Conservation (phyloP, 495 filamentous ascomycete genomes). For the Daldinia childiae region DNA sequence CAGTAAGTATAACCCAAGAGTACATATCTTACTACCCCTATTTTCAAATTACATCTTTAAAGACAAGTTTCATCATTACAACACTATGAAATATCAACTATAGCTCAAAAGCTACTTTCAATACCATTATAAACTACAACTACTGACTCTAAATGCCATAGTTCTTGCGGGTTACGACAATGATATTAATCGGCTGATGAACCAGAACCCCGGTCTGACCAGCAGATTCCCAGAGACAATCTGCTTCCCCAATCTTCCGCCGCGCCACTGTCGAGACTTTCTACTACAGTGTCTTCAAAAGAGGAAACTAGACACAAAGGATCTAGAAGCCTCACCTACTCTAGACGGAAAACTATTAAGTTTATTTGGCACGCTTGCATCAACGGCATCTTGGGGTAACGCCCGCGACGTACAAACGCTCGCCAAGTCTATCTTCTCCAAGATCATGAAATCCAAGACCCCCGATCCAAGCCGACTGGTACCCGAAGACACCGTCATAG, state of each 20-base stretch:
- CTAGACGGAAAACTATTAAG: constrained; percentile 45
- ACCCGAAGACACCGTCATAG: constrained; percentile 48
- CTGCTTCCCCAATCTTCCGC: constrained; percentile 52
- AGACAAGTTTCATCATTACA: neutral
- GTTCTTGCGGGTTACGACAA: constrained; percentile 76
- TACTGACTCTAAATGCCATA: constrained; percentile 14
- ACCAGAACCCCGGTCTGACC: constrained; percentile 66
- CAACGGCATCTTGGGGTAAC: constrained; percentile 70
- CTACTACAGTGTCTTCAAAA: constrained; percentile 31
- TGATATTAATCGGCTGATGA: constrained; percentile 77
- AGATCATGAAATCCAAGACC: constrained; percentile 49
- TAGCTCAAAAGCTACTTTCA: neutral
- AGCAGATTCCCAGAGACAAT: constrained; percentile 67
- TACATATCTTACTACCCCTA: neutral
- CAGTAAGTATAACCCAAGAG: constrained; percentile 45
- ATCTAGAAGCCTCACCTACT: constrained; percentile 48
- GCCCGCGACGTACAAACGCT: constrained; percentile 71
- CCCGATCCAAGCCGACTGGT: constrained; percentile 36
- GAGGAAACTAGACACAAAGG: constrained; percentile 50
- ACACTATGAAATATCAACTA: neutral
- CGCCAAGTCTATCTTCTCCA: constrained; percentile 61
- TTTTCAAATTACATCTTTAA: neutral
- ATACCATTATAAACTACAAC: constrained; percentile 38
- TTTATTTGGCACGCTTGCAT: constrained; percentile 55
- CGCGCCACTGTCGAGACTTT: constrained; percentile 55